These are phyloP conservation scores for Phytophthora foliorum DNA, from an alignment of 352 stramenopile genomes.

Conservation along the genomic window DNA sequence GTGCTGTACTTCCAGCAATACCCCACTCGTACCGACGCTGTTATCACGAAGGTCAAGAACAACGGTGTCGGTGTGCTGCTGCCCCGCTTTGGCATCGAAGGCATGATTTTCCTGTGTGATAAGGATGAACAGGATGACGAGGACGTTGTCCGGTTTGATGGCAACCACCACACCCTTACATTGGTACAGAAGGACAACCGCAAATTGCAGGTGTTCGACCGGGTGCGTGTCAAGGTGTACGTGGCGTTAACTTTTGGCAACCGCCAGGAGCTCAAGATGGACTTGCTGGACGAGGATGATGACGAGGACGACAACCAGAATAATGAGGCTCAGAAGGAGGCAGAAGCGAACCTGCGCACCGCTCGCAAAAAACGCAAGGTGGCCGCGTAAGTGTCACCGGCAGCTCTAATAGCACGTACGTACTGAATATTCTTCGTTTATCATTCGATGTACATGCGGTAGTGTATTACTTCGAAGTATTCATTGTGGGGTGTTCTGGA, in stretches of 20 bases:
- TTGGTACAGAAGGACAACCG: slow-evolving; percentile 63
- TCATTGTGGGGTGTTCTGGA: background rate
- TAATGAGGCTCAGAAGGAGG: slow-evolving; percentile 34
- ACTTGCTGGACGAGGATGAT: slow-evolving; percentile 63
- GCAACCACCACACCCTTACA: slow-evolving; percentile 62
- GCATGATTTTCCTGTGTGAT: slow-evolving; percentile 92
- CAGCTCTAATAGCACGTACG: slow-evolving; percentile 23
- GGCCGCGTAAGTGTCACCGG: slow-evolving; percentile 23
- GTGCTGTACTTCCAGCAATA: slow-evolving; percentile 97
- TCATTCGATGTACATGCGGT: background rate
- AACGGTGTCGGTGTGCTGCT: slow-evolving; percentile 97
- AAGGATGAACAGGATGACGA: slow-evolving; percentile 75
- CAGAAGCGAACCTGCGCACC: slow-evolving; percentile 38
- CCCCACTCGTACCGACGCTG: slow-evolving; percentile 86
- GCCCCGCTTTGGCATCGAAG: slow-evolving; percentile 99
- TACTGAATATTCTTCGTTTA: slow-evolving; percentile 18
- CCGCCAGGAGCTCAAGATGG: slow-evolving; percentile 88
- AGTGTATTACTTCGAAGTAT: background rate
- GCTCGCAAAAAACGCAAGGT: slow-evolving; percentile 50
- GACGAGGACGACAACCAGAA: slow-evolving; percentile 32
- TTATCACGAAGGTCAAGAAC: slow-evolving; percentile 96
- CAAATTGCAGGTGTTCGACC: slow-evolving; percentile 83
- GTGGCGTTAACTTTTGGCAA: slow-evolving; percentile 82
- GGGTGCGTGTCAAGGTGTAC: slow-evolving; percentile 83
- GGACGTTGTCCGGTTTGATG: slow-evolving; percentile 65